Evolutionary conservation across 345 rosid species (phyloP), one percentile per base, ranked within the genome.

Genomic region (Linum usitatissimum): DNA sequence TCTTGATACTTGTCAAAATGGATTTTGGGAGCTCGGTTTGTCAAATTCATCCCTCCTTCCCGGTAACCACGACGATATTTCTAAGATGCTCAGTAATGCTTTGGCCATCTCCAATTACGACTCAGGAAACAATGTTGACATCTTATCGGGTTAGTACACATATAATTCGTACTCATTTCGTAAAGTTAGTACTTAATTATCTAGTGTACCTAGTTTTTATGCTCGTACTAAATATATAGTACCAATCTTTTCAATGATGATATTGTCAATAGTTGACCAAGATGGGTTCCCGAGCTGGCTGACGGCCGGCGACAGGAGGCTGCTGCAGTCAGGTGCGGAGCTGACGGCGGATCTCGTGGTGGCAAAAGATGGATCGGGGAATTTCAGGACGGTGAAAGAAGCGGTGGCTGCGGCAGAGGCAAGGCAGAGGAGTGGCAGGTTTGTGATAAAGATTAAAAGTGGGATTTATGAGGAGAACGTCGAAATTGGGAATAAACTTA

Each of bases 201-300:
- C 6, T 31, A 31, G 36, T 31, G 36, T 2, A 31, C 36, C n/a
- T n/a, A n/a, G n/a, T n/a, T n/a, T n/a, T n/a, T n/a, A n/a, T n/a
- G n/a, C n/a, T n/a, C n/a, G n/a, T n/a, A n/a, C n/a, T n/a, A n/a
- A n/a, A n/a, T n/a, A n/a, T n/a, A n/a, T n/a, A n/a, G n/a, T n/a
- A n/a, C n/a, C n/a, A n/a, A n/a, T n/a, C n/a, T n/a, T n/a, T n/a
- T n/a, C 6, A 31, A 31, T 31, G 36, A 31, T 31, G 36, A 31
- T 31, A n/a, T 31, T 31, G 3, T 31, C 36, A 31, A 2, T 31
- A 31, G 36, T 31, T 31, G 36, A 31, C 36, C 36, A 65, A 42
- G 76, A 78, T 6, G 78, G 78, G 30, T 87, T 88, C 61, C 94
- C 96, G 2, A 71, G 70, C 4, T 91, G 96, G 96, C 71, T 88